Conservation (phyloP, 345 rosid genomes). For the Salix koriyanagi region DNA sequence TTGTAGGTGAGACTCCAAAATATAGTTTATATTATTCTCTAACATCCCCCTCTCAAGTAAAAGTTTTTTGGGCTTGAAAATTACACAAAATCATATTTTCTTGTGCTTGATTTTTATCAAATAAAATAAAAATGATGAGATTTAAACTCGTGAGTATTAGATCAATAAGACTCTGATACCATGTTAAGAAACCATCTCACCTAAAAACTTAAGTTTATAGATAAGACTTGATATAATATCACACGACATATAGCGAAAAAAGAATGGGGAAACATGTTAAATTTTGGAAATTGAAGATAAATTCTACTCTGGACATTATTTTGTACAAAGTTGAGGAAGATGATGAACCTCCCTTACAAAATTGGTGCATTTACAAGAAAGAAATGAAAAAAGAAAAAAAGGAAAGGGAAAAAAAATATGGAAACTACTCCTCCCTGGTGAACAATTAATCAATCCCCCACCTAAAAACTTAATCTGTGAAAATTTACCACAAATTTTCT, state of each 20-base stretch:
- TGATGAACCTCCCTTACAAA: constrained; percentile 30
- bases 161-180: too few relatives aligned
- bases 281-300: background rate
- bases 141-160: too few relatives aligned
- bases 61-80: too few relatives aligned
- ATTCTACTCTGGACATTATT: constrained; percentile 21
- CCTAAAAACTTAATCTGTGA: background rate
- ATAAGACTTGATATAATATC: too few relatives aligned
- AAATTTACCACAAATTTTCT: constrained; percentile 1
- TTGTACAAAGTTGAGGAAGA: constrained; percentile 20
- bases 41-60: too few relatives aligned
- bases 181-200: too few relatives aligned
- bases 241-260: background rate
- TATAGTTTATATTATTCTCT: too few relatives aligned
- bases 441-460: constrained; percentile 7
- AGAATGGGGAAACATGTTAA: background rate
- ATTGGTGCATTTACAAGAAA: constrained; percentile 50
- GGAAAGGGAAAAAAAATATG: too few relatives aligned
- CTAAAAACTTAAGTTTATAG: too few relatives aligned
- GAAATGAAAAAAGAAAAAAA: background rate
- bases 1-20: too few relatives aligned
- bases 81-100: fast-evolving
- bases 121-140: too few relatives aligned
- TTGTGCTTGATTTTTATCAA: too few relatives aligned
- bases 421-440: background rate